phyloP scores from a whole-genome alignment of 2,329 filamentous ascomycete species.

The Arthrobotrys iridis region DNA sequence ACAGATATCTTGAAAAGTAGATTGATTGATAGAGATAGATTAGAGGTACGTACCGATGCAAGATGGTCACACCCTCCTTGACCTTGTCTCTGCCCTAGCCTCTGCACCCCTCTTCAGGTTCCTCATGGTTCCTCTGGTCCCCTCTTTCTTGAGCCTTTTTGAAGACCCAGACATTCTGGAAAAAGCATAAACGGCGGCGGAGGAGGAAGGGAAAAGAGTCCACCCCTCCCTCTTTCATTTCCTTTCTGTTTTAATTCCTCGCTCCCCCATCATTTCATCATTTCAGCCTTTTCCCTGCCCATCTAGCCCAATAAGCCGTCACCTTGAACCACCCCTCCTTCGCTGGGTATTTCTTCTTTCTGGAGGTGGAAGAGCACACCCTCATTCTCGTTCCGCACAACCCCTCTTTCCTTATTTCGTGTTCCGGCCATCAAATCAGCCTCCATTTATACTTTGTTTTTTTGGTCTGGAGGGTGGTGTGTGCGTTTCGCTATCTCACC shows the following conservation, averaged over 20 bases:
- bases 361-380: constrained; percentile 35
- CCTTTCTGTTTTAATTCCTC: constrained; percentile 52
- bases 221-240: constrained; percentile 53
- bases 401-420: constrained; percentile 50
- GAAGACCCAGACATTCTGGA: constrained; percentile 50
- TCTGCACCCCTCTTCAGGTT: constrained; percentile 50
- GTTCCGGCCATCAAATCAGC: constrained; percentile 49
- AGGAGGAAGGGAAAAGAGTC: neutral
- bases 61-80: constrained; percentile 47
- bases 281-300: constrained; percentile 56
- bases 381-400: constrained; percentile 29
- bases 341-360: constrained; percentile 55
- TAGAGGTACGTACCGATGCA: constrained; percentile 53
- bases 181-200: constrained; percentile 53
- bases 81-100: constrained; percentile 41
- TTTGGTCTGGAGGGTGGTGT: constrained; percentile 30
- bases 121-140: constrained; percentile 48
- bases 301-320: constrained; percentile 56
- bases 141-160: constrained; percentile 44
- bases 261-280: constrained; percentile 54
- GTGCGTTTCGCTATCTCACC: constrained; percentile 41
- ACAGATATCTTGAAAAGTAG: neutral
- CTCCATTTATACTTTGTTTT: constrained; percentile 24
- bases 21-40: constrained; percentile 21
- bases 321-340: constrained; percentile 45